Evolutionary conservation across 1,139 yeast genomes (phyloP), one percentile per base, ranked within the genome.

Genomic region (Arxiozyma heterogenica): DNA sequence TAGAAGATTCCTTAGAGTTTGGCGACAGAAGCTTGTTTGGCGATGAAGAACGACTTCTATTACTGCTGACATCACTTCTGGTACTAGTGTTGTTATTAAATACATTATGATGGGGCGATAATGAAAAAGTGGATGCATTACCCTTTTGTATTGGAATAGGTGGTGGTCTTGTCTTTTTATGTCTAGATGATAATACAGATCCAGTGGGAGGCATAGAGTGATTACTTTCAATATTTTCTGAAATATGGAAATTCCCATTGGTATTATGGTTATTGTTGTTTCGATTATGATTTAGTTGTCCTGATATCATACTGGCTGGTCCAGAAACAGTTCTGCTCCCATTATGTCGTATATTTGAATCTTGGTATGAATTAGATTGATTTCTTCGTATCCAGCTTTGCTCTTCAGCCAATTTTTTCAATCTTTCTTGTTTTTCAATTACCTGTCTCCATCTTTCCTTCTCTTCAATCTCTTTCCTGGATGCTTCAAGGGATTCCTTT

Each of bases 401-500:
- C 27, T 44, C 52, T 22, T 46, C 43, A 8, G 49, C 30, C 6
- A 46, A 22, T 46, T 20, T 46, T 34, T 30, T 44, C 20, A 49
- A 44, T 34, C 52, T 60, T 44, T 61, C 67, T 43, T 62, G 63
- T 47, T 65, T 65, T 41, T 59, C 57, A 41, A 59, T 54, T 41
- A 62, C 61, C 50, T 61, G 59, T 47, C 41, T 53, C 45, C 61
- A 56, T 45, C 58, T 51, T 47, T 63, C 61, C 44, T 62, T 65
- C 41, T 64, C 65, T 41, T 60, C 65, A 34, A 55, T 57, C 43
- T 59, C 54, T 43, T 66, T 59, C 50, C 58, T 60, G 11, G 63
- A 62, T 22, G 66, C 66, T 46, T 64, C 63, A 62, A 69, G 57
- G 2, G 71, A 69, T 53, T 69, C 71, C 52, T 67, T 66, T 21